These are phyloP conservation scores for Coprinopsis marcescibilis DNA, from an alignment of 768 basidiomycete genomes.

Conservation along the genomic window DNA sequence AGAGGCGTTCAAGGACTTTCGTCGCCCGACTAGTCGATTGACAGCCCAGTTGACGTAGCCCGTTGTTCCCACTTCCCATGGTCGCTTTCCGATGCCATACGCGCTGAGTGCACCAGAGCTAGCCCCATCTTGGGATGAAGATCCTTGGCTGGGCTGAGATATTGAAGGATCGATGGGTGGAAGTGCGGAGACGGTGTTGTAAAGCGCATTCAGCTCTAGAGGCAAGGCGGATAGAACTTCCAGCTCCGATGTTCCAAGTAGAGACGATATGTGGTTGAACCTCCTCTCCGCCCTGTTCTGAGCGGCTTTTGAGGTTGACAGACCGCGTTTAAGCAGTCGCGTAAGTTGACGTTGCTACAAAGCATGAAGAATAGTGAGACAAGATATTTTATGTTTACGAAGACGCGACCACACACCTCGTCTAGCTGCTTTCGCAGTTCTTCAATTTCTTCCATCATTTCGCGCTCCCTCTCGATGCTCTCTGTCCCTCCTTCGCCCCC, in stretches of 20 bases:
- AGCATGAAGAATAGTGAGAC: not conserved
- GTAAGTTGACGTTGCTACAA: constrained; percentile 8
- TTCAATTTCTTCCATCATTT: constrained; percentile 63
- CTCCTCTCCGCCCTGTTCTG: constrained; percentile 5
- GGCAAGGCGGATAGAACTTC: not conserved
- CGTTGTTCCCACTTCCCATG: constrained; percentile 7
- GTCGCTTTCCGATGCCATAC: constrained; percentile 7
- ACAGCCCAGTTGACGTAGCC: constrained; percentile 10
- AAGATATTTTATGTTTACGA: not conserved
- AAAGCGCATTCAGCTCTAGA: not conserved
- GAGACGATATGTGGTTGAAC: not conserved
- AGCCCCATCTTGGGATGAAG: constrained; percentile 3
- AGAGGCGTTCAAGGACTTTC: not conserved
- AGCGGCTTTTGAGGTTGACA: constrained; percentile 3
- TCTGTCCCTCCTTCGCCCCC: constrained; percentile 14
- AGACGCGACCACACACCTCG: constrained; percentile 43
- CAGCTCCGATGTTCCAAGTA: not conserved
- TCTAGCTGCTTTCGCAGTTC: constrained; percentile 61
- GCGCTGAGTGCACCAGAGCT: not conserved
- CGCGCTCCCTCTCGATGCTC: constrained; percentile 42
- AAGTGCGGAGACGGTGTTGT: constrained; percentile 2
- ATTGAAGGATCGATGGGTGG: constrained; percentile 6
- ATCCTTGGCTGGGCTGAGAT: not conserved
- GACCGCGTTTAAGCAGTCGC: constrained; percentile 2
- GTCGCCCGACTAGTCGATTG: not conserved